Evolutionary conservation across 768 basidiomycete species (phyloP).

Genomic region (Fomitopsis pulvina): DNA sequence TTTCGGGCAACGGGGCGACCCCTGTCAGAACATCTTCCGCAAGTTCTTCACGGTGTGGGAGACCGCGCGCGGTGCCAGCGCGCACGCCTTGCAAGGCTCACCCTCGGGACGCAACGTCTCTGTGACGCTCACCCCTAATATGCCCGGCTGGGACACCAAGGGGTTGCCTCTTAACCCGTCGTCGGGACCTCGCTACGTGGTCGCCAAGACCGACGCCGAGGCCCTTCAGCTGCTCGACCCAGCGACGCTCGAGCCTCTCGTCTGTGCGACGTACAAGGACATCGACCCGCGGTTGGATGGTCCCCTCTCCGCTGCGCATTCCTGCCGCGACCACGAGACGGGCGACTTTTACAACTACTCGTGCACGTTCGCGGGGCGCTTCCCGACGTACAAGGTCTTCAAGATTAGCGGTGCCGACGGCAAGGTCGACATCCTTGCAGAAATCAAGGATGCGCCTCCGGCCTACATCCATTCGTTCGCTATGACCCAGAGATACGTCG

Average conservation of each 20-base stretch:
- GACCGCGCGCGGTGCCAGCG: neutral
- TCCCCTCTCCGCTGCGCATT: slow-evolving; percentile 28
- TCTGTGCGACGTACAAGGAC: slow-evolving; percentile 20
- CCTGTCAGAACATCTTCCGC: slow-evolving; percentile 20
- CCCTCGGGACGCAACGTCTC: slow-evolving; percentile 14
- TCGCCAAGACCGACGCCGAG: slow-evolving; percentile 26
- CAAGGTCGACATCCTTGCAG: slow-evolving; percentile 27
- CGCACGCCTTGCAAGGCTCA: neutral
- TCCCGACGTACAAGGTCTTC: slow-evolving; percentile 29
- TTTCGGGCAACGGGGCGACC: slow-evolving; percentile 15
- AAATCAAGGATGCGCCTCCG: slow-evolving; percentile 31
- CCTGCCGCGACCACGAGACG: slow-evolving; percentile 29
- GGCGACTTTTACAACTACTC: slow-evolving; percentile 34
- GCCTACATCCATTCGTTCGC: slow-evolving; percentile 33
- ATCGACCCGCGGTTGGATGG: slow-evolving; percentile 30
- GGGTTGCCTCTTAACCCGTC: neutral
- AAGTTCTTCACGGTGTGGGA: slow-evolving; percentile 19
- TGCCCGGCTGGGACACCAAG: slow-evolving; percentile 10
- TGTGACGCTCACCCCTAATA: slow-evolving; percentile 18
- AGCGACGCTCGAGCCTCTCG: slow-evolving; percentile 31
- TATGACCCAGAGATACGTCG: slow-evolving; percentile 31
- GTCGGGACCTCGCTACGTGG: slow-evolving; percentile 19
- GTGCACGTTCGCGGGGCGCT: slow-evolving; percentile 21
- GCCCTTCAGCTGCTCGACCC: slow-evolving; percentile 28
- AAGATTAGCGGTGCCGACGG: slow-evolving; percentile 20